phyloP scores from a whole-genome alignment of 208 protist genomes.

The Acanthamoeba rhysodes region DNA sequence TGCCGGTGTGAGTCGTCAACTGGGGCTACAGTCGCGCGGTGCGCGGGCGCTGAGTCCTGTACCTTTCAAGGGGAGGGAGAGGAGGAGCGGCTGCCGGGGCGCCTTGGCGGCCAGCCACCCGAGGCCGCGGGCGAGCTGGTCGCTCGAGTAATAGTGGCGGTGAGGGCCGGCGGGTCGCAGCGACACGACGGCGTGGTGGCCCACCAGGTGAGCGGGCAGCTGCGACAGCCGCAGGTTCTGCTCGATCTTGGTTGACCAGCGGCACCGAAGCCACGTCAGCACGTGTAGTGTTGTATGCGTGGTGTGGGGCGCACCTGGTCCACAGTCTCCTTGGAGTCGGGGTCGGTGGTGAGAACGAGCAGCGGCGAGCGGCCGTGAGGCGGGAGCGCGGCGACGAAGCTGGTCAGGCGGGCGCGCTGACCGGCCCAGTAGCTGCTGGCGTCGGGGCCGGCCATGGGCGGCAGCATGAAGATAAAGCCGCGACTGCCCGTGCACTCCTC shows the following conservation, averaged over 20 bases:
- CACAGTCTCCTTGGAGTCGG: not conserved
- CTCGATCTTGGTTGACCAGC: not conserved
- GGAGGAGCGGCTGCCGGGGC: not conserved
- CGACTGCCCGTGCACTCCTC: constrained; percentile 16
- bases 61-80: not conserved
- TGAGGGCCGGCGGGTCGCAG: not conserved
- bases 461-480: not conserved
- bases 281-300: too few relatives aligned
- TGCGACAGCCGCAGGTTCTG: not conserved
- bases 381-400: not conserved
- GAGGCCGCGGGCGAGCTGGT: not conserved
- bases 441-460: not conserved
- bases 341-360: not conserved
- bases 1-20: too few relatives aligned
- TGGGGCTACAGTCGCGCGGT: too few relatives aligned
- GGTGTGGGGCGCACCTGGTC: not conserved
- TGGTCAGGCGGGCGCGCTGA: not conserved
- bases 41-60: not conserved
- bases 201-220: not conserved
- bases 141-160: not conserved
- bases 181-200: constrained; percentile 6
- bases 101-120: not conserved
- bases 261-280: not conserved
- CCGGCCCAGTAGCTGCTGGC: not conserved
- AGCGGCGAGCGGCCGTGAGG: not conserved